Evolutionary conservation across 2,329 filamentous ascomycete genomes (phyloP).

Genomic region (Penicillium sp.): DNA sequence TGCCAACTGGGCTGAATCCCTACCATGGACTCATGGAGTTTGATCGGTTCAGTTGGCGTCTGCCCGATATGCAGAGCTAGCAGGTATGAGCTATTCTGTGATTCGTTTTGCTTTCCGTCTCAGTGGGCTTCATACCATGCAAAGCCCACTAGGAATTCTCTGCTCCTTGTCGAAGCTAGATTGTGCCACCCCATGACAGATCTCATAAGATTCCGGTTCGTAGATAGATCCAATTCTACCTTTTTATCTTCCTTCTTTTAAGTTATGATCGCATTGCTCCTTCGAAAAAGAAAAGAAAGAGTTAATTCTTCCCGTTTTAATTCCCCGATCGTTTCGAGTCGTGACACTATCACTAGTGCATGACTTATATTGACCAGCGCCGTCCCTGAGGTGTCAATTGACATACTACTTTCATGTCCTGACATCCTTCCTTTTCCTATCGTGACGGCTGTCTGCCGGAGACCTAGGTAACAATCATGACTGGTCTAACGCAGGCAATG

Average conservation of each 20-base stretch:
- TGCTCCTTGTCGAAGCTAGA: neutral
- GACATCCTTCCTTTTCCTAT: neutral
- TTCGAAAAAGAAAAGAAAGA: neutral
- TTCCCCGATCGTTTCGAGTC: neutral
- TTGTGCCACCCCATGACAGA: neutral
- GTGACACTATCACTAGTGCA: neutral
- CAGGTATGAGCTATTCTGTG: neutral
- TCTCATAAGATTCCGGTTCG: neutral
- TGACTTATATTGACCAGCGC: neutral
- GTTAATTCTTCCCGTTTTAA: neutral
- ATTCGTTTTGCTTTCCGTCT: neutral
- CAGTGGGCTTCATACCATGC: neutral
- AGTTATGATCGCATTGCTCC: neutral
- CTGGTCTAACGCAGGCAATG: constrained; percentile 9
- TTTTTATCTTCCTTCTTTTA: neutral
- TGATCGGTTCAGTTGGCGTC: neutral
- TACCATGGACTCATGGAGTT: neutral
- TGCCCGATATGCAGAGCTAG: neutral
- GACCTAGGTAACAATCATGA: constrained; percentile 3
- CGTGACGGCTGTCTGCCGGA: neutral
- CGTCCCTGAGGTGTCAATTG: neutral
- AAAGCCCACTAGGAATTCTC: neutral
- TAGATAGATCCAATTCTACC: neutral
- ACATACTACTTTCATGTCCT: neutral
- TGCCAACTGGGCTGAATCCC: neutral